These are phyloP conservation scores for Cucurbita pepo DNA, from an alignment of 306 rosid genomes.

Conservation along the genomic window DNA sequence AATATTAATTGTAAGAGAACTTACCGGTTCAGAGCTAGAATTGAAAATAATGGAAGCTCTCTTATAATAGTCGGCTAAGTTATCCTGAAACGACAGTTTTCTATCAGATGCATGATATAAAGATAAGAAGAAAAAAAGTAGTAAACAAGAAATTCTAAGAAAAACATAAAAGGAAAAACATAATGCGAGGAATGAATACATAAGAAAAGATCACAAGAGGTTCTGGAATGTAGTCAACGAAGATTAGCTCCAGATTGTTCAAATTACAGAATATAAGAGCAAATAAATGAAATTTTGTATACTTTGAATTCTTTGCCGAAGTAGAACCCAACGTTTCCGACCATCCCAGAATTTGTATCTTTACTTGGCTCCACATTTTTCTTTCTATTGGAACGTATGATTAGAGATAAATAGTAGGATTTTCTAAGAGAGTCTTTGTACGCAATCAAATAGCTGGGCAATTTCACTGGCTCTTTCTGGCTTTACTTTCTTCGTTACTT, in stretches of 20 bases:
- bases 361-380: not conserved
- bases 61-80: constrained; percentile 31
- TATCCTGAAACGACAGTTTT: constrained; percentile 48
- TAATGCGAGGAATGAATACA: not conserved
- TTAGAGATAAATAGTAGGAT: not conserved
- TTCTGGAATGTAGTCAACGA: not conserved
- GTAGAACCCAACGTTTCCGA: not conserved
- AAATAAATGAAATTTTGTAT: not conserved
- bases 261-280: not conserved
- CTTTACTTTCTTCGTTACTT: not conserved
- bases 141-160: not conserved
- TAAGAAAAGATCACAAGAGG: not conserved
- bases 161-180: not conserved
- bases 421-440: not conserved
- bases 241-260: not conserved
- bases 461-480: not conserved
- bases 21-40: constrained; percentile 40
- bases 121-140: not conserved
- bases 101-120: constrained; percentile 5
- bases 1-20: constrained; percentile 16
- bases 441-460: not conserved
- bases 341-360: not conserved
- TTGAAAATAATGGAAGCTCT: constrained; percentile 53
- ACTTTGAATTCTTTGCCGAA: not conserved
- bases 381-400: not conserved